phyloP scores from a whole-genome alignment of 2,329 filamentous ascomycete genomes.

The Monilinia fructigena region DNA sequence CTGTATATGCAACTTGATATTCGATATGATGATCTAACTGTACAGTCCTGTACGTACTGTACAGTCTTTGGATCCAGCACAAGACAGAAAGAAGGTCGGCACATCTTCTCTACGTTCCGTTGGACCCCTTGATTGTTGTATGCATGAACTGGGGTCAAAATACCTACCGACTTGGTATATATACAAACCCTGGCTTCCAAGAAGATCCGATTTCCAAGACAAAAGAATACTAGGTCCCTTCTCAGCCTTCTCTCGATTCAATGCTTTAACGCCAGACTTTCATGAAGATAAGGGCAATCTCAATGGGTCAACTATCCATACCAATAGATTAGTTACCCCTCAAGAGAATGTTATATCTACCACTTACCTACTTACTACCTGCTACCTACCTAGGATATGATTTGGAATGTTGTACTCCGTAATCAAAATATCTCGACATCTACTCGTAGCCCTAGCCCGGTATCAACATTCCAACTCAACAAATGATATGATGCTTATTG shows the following conservation, averaged over 20 bases:
- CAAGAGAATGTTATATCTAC: background rate
- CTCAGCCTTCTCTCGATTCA: background rate
- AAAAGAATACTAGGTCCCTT: too few species aligned
- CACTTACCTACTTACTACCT: too few species aligned
- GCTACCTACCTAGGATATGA: background rate
- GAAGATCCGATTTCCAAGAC: background rate
- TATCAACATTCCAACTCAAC: background rate
- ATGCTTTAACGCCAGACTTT: too few species aligned
- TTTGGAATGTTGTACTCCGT: background rate
- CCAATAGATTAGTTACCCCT: background rate
- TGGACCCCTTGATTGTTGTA: constrained; percentile 10
- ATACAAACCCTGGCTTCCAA: background rate
- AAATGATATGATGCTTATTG: background rate
- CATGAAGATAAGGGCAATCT: too few species aligned
- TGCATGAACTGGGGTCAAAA: constrained; percentile 4
- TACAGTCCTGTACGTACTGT: background rate
- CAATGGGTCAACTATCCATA: background rate
- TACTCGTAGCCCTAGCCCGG: background rate
- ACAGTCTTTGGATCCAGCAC: background rate
- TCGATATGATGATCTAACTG: background rate
- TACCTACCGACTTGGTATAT: too few species aligned
- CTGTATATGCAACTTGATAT: background rate
- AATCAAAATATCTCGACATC: background rate
- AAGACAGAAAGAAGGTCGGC: background rate
- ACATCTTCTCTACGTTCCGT: background rate